phyloP scores from a whole-genome alignment of 1,284 basidiomycete genomes.

The Phellopilus nigrolimitatus region DNA sequence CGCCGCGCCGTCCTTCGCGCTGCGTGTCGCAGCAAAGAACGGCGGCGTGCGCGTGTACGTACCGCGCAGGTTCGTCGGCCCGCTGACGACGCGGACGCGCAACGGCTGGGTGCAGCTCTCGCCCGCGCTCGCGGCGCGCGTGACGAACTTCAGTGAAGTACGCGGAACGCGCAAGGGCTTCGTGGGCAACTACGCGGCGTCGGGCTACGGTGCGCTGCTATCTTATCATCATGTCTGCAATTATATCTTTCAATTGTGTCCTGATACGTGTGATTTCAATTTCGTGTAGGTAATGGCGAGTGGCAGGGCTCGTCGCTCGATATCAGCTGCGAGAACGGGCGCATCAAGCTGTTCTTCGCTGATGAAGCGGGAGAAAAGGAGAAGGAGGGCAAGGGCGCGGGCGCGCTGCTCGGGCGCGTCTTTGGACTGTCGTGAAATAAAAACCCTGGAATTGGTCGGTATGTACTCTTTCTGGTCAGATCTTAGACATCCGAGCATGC shows the following conservation, averaged over 20 bases:
- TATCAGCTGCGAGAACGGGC: constrained; percentile 15
- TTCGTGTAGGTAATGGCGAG: constrained; percentile 10
- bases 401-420: neutral
- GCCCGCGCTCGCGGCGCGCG: neutral
- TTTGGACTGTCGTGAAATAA: neutral
- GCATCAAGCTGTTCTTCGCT: constrained; percentile 16
- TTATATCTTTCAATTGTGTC: neutral
- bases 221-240: neutral
- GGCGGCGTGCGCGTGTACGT: constrained; percentile 13
- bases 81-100: constrained; percentile 10
- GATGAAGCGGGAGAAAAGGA: constrained; percentile 16
- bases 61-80: constrained; percentile 16
- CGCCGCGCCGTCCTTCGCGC: constrained; percentile 3
- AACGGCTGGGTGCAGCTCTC: constrained; percentile 14
- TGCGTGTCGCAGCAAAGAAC: constrained; percentile 8
- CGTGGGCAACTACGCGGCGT: constrained; percentile 17
- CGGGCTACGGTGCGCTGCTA: constrained; percentile 10
- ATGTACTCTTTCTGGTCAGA: too few relatives aligned
- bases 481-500: too few relatives aligned
- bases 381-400: neutral
- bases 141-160: constrained; percentile 16
- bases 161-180: constrained; percentile 15
- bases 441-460: too few relatives aligned
- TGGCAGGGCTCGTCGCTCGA: constrained; percentile 19
- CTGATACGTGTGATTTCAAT: neutral